Evolutionary conservation across 495 filamentous ascomycete species (phyloP), one percentile per base, ranked within the genome.

Genomic region (Hypomontagnella submonticulosa): DNA sequence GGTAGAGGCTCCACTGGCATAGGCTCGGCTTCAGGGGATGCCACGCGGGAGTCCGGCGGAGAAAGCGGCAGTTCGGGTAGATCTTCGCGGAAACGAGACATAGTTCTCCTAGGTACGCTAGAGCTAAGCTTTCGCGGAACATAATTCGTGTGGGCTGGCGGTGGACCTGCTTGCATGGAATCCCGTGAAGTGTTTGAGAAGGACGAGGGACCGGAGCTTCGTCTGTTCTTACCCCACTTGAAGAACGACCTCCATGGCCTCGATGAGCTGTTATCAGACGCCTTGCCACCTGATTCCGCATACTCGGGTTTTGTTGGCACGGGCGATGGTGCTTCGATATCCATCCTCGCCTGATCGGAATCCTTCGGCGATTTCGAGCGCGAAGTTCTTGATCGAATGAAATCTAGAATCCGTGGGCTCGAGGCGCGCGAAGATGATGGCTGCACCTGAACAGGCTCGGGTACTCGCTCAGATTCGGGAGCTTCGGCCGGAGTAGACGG

Each of bases 71-170:
- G 81, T 67, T 96, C 93, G 13, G 91, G 92, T 12, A 97, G 84
- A 73, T 97, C 92, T 74, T 97, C 93, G n/a, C 88, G 86, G 80
- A 97, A 97, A 44, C 92, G 93, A 40, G 92, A 96, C 76, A 90
- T 90, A 3, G 92, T 91, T 27, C 92, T 88, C 61, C 87, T 86
- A 6, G 92, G 86, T 1, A 82, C 68, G 15, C 73, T 74, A 3
- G 76, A 66, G 63, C 73, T 80, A 2, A 81, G 53, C 13, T 73
- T 74, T 9, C 79, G 76, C n/a, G 76, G 54, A 20, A 76, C 53
- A 38, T 56, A 71, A 40, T 70, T 59, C 0, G 76, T 53, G 23
- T 75, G 68, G 7, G 74, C 58, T n/a, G 73, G 77, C 5, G 70
- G 65, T 34, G 73, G 80, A 53, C 54, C 67, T 23, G 65, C 65